Evolutionary conservation across 2,329 filamentous ascomycete genomes (phyloP).

Genomic region (Colletotrichum chlorophyti): DNA sequence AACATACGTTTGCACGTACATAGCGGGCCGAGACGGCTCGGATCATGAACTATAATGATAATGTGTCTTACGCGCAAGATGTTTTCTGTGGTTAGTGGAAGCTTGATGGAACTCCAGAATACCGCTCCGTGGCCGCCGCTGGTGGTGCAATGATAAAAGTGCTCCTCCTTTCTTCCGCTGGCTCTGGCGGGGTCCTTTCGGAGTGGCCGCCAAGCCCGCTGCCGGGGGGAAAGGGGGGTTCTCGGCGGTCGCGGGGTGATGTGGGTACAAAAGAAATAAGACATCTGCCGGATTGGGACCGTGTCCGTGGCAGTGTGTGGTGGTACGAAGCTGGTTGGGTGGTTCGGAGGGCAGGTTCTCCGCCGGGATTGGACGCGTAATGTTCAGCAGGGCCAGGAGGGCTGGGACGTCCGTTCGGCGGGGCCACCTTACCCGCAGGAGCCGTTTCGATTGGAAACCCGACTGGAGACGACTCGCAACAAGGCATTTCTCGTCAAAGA

Average conservation of each 20-base stretch:
- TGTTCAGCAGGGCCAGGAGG: constrained; percentile 8
- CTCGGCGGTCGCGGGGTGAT: constrained; percentile 10
- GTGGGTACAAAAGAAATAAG: neutral
- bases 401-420: neutral
- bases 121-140: neutral
- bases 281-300: constrained; percentile 6
- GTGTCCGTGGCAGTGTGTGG: neutral
- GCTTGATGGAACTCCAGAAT: neutral
- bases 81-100: too few relatives aligned
- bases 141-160: too few relatives aligned
- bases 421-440: too few relatives aligned
- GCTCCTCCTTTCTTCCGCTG: too few relatives aligned
- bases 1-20: neutral
- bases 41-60: constrained; percentile 19
- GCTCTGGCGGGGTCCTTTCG: neutral
- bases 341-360: neutral
- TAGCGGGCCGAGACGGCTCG: neutral
- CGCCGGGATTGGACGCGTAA: constrained; percentile 27
- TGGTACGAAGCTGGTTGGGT: constrained; percentile 7
- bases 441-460: too few relatives aligned
- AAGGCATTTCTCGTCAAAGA: too few relatives aligned
- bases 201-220: constrained; percentile 13
- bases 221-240: constrained; percentile 7
- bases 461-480: too few relatives aligned
- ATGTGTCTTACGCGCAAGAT: constrained; percentile 11